Base-by-base conservation (phyloP, 805 yeast genomes). In the Saccharomyces paradoxus region DNA sequence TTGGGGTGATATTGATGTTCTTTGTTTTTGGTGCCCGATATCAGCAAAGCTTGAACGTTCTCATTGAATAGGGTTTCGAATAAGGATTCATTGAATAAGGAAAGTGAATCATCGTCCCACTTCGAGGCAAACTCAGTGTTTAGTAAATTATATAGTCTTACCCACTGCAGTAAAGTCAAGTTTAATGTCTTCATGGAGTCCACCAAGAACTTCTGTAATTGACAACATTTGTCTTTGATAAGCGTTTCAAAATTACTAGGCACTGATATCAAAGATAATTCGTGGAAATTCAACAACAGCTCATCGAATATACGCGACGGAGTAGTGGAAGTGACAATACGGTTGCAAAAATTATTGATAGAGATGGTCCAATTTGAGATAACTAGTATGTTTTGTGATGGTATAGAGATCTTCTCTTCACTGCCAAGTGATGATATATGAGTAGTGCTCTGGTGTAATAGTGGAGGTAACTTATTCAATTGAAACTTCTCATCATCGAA, bases 281-380 rank as follows among this genome's bases (percentile, higher is more conserved):
- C 46, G 5, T 51, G 32, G 49, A 64, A 64, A 26, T 55, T 55
- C 22, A 46, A 24, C 6, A 63, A 47, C 41, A 63, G 52, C 2
- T 58, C 49, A 27, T 63, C 65, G 37, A 65, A 55, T 47, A 60
- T 50, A 28, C 51, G 56, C 13, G 56, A 27, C 10, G 60, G 51
- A 6, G 51, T 46, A 13, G 56, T 50, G n/a, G 65, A 59, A 7
- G 53, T 50, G 12, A 55, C 51, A 41, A 59, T 59, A 52, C 67
- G 57, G 3, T 53, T 50, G 17, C 60, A 50, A 41, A 66, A 61
- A 31, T 56, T 59, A 2, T 60, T 50, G 2, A 67, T 55, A 4
- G 69, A 61, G 9, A 63, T 55, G 10, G 60, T 51, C 71, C 71
- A 67, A 24, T 61, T 58, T 0, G 68, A 58, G 2, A 66, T 54